Evolutionary conservation across 306 rosid genomes (phyloP).

Genomic region (Malus asiatica): DNA sequence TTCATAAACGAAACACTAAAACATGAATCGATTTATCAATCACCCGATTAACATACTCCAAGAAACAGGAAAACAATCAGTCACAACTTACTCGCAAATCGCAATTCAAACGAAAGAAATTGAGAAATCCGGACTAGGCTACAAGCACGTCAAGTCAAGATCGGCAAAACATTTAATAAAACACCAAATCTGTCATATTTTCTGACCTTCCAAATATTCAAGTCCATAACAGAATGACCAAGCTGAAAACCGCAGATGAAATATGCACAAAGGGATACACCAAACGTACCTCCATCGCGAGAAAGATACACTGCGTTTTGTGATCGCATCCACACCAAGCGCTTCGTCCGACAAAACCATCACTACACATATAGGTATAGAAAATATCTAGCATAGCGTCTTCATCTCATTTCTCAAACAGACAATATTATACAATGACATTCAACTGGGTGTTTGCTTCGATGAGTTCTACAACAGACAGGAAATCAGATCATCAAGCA

Average conservation of each 20-base stretch:
- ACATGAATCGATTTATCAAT: not conserved
- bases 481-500: not conserved
- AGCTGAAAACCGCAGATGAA: not conserved
- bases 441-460: not conserved
- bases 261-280: not conserved
- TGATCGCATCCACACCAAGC: not conserved
- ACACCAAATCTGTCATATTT: no score
- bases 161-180: no score
- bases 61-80: not conserved
- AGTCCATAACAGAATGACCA: not conserved
- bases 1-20: no score
- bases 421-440: not conserved
- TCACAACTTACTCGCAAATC: not conserved
- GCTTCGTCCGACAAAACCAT: not conserved
- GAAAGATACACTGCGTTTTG: not conserved
- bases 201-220: no score
- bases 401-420: not conserved
- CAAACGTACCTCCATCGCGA: not conserved
- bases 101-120: not conserved
- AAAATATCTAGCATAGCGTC: not conserved
- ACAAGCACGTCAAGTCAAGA: not conserved
- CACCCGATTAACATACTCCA: not conserved
- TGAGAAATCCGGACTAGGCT: not conserved
- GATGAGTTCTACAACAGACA: not conserved
- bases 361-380: not conserved